Evolutionary conservation across 176 grass and related monocot species (phyloP).

Genomic region (Phragmites australis): DNA sequence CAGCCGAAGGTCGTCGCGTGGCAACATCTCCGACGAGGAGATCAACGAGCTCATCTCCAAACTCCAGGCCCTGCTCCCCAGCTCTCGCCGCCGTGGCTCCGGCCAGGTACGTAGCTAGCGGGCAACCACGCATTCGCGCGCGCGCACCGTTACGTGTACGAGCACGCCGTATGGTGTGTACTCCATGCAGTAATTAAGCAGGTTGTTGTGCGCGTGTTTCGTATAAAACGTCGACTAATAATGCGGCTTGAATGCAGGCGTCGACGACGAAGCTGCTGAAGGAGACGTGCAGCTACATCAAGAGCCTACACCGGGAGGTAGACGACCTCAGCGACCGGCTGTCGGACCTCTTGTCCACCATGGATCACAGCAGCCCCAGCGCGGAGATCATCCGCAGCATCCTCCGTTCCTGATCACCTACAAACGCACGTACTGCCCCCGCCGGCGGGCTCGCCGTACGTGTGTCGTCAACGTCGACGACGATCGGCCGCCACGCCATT

Average conservation of each 20-base stretch:
- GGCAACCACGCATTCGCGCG: neutral
- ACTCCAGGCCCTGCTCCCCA: conserved; percentile 82
- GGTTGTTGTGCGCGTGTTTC: neutral
- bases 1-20: conserved; percentile 63
- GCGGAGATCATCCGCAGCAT: conserved; percentile 91
- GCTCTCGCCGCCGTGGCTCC: conserved; percentile 60
- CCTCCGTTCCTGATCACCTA: conserved; percentile 57
- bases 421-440: neutral
- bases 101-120: conserved; percentile 42
- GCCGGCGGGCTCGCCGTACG: neutral
- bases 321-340: conserved; percentile 93
- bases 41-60: conserved; percentile 90
- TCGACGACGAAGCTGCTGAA: conserved; percentile 87
- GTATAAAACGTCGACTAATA: neutral
- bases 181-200: neutral
- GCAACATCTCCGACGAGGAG: conserved; percentile 76
- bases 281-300: conserved; percentile 97
- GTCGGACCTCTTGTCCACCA: conserved; percentile 71
- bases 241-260: conserved; percentile 46
- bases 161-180: too few relatives aligned
- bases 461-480: neutral
- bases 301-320: conserved; percentile 89
- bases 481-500: neutral
- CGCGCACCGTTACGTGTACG: too few relatives aligned
- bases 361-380: conserved; percentile 76